Percentiles rank a stretch among this genome's conserved stretches.
phyloP scores from a whole-genome alignment of 2,329 filamentous ascomycete genomes.

The Camillea tinctor region DNA sequence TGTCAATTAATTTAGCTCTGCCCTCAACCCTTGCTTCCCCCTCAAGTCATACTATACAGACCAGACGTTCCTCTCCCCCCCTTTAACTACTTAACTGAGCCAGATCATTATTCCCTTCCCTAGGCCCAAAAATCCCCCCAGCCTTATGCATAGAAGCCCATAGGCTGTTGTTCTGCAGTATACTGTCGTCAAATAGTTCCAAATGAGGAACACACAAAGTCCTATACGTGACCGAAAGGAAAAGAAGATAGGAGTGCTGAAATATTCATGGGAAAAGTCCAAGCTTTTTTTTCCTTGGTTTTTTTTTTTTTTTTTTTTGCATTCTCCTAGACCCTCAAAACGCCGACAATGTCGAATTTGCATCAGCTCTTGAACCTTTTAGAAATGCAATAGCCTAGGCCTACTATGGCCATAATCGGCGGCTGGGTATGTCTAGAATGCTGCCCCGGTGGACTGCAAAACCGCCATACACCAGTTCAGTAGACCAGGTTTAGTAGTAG shows the following conservation, averaged over 20 bases:
- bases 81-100: background rate
- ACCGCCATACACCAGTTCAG: background rate
- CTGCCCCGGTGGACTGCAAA: background rate
- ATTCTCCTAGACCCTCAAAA: background rate
- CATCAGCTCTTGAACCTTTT: background rate
- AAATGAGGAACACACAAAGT: background rate
- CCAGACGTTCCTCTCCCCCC: background rate
- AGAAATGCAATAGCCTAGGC: background rate
- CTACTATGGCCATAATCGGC: background rate
- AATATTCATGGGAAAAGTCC: background rate
- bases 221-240: background rate
- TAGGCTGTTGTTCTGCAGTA: background rate
- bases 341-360: background rate
- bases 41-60: background rate
- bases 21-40: background rate
- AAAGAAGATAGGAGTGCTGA: background rate
- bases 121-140: background rate
- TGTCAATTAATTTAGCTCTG: background rate
- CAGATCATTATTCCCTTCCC: background rate
- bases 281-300: too few species aligned
- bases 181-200: background rate
- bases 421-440: background rate
- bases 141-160: background rate
- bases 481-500: background rate
- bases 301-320: too few species aligned